A percentile compares a stretch with the other conserved stretches of the same genome.
Evolutionary conservation across 257 asterid species (phyloP).

Genomic region (Nicotiana sylvestris): DNA sequence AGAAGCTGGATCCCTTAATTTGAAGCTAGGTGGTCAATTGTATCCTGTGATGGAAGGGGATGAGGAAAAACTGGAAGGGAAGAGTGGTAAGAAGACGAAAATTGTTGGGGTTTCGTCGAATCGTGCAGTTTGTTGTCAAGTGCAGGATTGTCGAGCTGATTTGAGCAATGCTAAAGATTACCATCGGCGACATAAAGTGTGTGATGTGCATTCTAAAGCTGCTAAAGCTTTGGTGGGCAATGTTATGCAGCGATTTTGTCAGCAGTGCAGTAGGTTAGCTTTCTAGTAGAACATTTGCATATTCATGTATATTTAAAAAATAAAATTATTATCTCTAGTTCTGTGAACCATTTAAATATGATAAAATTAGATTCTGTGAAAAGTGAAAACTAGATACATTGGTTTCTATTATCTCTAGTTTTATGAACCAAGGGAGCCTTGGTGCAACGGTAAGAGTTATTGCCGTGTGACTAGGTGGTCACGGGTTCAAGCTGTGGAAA

Average conservation of each 20-base stretch:
- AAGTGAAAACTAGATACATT: neutral
- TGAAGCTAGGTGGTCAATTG: conserved; percentile 74
- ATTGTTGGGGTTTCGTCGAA: conserved; percentile 34
- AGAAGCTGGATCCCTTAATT: conserved; percentile 54
- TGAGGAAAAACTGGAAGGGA: conserved; percentile 41
- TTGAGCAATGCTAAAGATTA: conserved; percentile 73
- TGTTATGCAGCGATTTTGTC: conserved; percentile 53
- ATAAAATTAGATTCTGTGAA: too few relatives aligned
- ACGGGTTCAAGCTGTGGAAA: too few relatives aligned
- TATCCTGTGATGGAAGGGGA: conserved; percentile 43
- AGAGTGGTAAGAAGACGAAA: conserved; percentile 70
- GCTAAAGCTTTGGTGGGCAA: conserved; percentile 57
- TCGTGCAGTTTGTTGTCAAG: conserved; percentile 71
- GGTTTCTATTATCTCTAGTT: neutral
- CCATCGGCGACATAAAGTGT: conserved; percentile 90
- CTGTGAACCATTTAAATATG: too few relatives aligned
- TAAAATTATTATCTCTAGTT: neutral
- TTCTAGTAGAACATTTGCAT: neutral
- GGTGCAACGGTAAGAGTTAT: too few relatives aligned
- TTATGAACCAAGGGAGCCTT: too few relatives aligned
- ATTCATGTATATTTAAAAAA: neutral
- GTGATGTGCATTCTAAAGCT: conserved; percentile 85
- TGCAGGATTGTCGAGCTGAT: conserved; percentile 73
- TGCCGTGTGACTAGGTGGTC: too few relatives aligned
- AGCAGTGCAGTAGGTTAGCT: conserved; percentile 53